Percentiles rank a stretch among this genome's conserved stretches.
phyloP scores from a whole-genome alignment of 495 filamentous ascomycete genomes.

The Hypoxylon perforatum region DNA sequence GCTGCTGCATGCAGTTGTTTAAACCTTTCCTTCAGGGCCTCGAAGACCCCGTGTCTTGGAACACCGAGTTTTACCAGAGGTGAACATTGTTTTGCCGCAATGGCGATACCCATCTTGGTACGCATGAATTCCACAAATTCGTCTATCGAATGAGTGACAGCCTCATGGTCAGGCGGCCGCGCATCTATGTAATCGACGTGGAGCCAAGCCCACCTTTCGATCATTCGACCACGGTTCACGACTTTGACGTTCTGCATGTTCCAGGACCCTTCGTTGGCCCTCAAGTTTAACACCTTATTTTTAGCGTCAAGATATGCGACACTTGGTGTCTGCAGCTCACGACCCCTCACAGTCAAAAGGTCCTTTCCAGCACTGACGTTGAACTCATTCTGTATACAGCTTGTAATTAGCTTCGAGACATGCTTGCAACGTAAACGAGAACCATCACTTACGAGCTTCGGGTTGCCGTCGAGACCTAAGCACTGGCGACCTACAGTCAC shows the following conservation, averaged over 20 bases:
- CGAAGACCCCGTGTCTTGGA: not conserved
- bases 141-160: conserved; percentile 31
- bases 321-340: conserved; percentile 66
- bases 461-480: conserved; percentile 51
- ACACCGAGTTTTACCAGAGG: not conserved
- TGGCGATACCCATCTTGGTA: conserved; percentile 50
- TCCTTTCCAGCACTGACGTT: conserved; percentile 63
- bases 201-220: conserved; percentile 50
- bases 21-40: conserved; percentile 34
- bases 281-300: conserved; percentile 12
- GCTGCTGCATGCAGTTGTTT: not conserved
- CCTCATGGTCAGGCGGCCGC: not conserved
- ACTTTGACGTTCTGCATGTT: conserved; percentile 50
- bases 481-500: conserved; percentile 61
- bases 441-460: conserved; percentile 41
- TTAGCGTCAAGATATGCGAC: conserved; percentile 60
- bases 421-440: not conserved
- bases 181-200: conserved; percentile 26
- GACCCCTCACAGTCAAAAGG: conserved; percentile 72
- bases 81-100: conserved; percentile 21
- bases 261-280: conserved; percentile 50
- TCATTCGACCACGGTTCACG: conserved; percentile 39
- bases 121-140: conserved; percentile 50
- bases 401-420: conserved; percentile 17
- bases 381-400: conserved; percentile 54